These are phyloP conservation scores for Trichosporon coremiiforme DNA, from an alignment of 1,284 basidiomycete genomes.

Conservation along the genomic window DNA sequence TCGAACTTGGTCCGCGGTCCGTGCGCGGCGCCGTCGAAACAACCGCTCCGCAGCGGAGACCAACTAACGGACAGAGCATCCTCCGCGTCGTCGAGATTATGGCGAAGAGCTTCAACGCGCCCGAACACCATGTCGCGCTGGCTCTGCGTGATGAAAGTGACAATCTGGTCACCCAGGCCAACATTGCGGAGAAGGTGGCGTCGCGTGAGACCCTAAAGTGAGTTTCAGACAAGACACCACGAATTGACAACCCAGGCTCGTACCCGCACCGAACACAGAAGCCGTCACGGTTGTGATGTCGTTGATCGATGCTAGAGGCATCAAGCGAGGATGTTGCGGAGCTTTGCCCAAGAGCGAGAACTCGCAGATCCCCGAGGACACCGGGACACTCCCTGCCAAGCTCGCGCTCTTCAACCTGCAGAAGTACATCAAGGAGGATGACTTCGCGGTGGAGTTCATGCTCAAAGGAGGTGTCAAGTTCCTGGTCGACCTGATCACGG, in stretches of 20 bases:
- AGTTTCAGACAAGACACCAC: constrained; percentile 43
- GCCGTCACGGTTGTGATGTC: constrained; percentile 48
- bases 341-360: constrained; percentile 15
- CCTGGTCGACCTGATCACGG: constrained; percentile 69
- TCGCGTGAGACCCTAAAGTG: constrained; percentile 77
- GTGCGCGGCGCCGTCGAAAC: neutral
- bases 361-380: constrained; percentile 27
- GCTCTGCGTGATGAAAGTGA: constrained; percentile 85
- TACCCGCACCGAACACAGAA: constrained; percentile 47
- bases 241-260: constrained; percentile 38
- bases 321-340: constrained; percentile 18
- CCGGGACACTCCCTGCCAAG: constrained; percentile 52
- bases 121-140: constrained; percentile 76
- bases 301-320: constrained; percentile 35
- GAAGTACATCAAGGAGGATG: constrained; percentile 84
- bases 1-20: constrained; percentile 12
- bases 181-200: constrained; percentile 78
- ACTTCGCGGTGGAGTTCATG: constrained; percentile 80
- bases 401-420: constrained; percentile 68
- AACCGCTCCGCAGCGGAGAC: neutral
- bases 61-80: constrained; percentile 39
- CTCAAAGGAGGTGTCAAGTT: constrained; percentile 73
- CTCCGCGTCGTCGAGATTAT: constrained; percentile 53
- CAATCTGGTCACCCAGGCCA: constrained; percentile 84
- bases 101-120: constrained; percentile 66